Base-by-base conservation (phyloP, 2,329 filamentous ascomycete species). In the Zasmidium citrigriseum region DNA sequence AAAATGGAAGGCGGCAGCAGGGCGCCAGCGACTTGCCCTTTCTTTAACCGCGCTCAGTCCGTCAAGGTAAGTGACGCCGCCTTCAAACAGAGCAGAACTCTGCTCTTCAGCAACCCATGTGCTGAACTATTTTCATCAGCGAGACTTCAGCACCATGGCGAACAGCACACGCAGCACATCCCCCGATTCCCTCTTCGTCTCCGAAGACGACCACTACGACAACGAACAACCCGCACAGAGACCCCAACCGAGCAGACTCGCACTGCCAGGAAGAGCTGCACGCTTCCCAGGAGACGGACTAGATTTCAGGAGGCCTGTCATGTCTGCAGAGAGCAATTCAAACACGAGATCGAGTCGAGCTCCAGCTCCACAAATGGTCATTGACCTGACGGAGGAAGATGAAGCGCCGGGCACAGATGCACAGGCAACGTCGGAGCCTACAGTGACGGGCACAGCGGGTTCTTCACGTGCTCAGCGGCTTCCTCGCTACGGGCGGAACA, bases 221-320 rank as follows among this genome's bases (percentile, higher is more conserved):
- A 61, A 70, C 61, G 74, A 73, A 64, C 70, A 73, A 5, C 55
- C 69, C 20, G 45, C 66, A 29, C 61, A 67, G 23, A 70, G 70
- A 47, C 65, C 69, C 23, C 64, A 63, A 62, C 56, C 45, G 3
- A 38, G 41, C 7, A 51, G 51, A 61, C 50, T 72, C 59, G 49
- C 67, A 23, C 67, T 64, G 46, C 68, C 65, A 61, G 73, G 62
- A 47, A 54, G 62, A 24, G 64, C 66, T 51, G 52, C 50, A 59
- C 73, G 77, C 61, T 81, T 72, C 62, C 69, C 75, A 14, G 80
- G 83, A n/a, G 81, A 85, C 72, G 83, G 83, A 3, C 73, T 78
- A 46, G 84, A 86, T 62, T 82, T 77, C 61, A 75, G 83, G 58
- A 75, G 82, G 59, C 84, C 84, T 1, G 71, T 76, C 16, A 75